Evolutionary conservation across 2,329 filamentous ascomycete species (phyloP), one percentile per base, ranked within the genome.

Genomic region (Leptographium galeiforme): DNA sequence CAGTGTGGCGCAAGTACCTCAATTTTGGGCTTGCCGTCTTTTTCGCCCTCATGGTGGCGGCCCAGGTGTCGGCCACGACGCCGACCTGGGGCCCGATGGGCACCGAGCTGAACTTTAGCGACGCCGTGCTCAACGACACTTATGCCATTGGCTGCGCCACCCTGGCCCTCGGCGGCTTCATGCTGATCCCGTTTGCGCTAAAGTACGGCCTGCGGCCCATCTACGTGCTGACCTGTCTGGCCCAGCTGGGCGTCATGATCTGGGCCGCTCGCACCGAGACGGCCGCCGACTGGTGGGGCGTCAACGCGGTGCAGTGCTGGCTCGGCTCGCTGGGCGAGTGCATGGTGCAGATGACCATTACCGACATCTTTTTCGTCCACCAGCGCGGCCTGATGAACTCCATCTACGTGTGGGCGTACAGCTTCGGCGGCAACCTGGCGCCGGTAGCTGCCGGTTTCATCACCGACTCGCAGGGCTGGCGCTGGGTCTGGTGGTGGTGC

Each of bases 341-440:
- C 1, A 61, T 75, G 61, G 61, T 72, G 2, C 75, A 74, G 1
- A 66, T 75, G 14, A 76, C 74, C 2, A 75, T 78, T 47, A 66
- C 74, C 6, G 77, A 80, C 57, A 62, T 78, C 41, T 79, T 79
- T 63, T 80, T 78, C 60, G 64, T 80, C 8, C 76, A 81, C 55
- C 73, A 81, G 60, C 67, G 77, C 53, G 76, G 74, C 4, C 63
- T 67, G 50, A 78, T 78, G 75, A 70, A 65, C 36, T 19, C 72
- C 56, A 60, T 70, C 16, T 73, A 74, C 58, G 71, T 70, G 16
- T 67, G 67, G 30, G 68, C 68, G 32, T 67, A 64, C 57, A 72
- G 70, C 56, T 73, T 70, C 56, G 55, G 55, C 14, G 39, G 43
- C 34, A 54, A 40, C 40, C 57, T 75, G 6, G 71, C 72, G 0